phyloP scores from a whole-genome alignment of 495 filamentous ascomycete species.

The Talaromyces wortmannii region DNA sequence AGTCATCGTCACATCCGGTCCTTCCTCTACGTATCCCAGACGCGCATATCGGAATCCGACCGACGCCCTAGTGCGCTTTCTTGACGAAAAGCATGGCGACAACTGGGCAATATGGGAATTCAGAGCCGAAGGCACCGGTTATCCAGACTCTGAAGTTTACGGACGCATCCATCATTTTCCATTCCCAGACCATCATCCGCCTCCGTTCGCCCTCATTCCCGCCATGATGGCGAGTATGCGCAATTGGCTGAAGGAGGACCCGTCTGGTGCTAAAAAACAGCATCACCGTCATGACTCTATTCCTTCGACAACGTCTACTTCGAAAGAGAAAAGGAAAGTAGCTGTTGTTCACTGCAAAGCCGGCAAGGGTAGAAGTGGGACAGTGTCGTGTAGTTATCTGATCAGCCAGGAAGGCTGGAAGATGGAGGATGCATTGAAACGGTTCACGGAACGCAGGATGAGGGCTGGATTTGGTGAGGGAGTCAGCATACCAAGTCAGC shows the following conservation, averaged over 20 bases:
- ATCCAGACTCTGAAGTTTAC: constrained; percentile 84
- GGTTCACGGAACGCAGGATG: constrained; percentile 89
- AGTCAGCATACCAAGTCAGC: constrained; percentile 88
- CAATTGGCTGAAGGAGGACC: constrained; percentile 63
- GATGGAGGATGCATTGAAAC: constrained; percentile 64
- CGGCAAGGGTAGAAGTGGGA: constrained; percentile 92
- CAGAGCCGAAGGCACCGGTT: constrained; percentile 91
- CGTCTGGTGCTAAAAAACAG: not conserved
- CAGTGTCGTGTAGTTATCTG: constrained; percentile 76
- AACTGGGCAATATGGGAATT: constrained; percentile 97
- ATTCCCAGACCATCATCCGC: constrained; percentile 96
- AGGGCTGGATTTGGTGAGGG: constrained; percentile 78
- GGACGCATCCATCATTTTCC: constrained; percentile 80
- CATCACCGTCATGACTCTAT: not conserved
- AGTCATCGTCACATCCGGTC: constrained; percentile 77
- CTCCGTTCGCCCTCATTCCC: constrained; percentile 82
- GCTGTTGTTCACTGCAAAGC: constrained; percentile 96
- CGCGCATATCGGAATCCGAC: constrained; percentile 90
- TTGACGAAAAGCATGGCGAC: constrained; percentile 73
- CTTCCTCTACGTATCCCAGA: constrained; percentile 79
- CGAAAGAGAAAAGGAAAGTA: constrained; percentile 46
- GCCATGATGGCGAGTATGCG: constrained; percentile 86
- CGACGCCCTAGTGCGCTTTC: constrained; percentile 73
- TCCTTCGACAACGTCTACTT: not conserved
- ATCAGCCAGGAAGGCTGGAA: constrained; percentile 88